Base-by-base conservation (phyloP, 2,329 filamentous ascomycete species). In the Venturia effusa region DNA sequence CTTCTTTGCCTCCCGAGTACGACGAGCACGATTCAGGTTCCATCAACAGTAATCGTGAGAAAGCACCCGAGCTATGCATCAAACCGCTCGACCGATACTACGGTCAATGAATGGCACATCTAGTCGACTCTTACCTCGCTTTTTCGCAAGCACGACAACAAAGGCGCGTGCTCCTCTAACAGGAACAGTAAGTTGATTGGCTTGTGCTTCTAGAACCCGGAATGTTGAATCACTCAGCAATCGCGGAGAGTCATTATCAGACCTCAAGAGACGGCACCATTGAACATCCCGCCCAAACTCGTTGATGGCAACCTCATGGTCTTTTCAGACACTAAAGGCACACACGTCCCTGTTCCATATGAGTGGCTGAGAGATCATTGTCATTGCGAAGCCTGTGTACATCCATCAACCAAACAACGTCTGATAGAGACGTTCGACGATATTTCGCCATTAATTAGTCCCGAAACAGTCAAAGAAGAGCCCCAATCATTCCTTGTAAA, bases 381-480 rank as follows among this genome's bases (percentile, higher is more conserved):
- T 70, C 86, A 85, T 65, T 92, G 88, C 71, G 69, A 74, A 1
- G 72, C 77, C 66, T 92, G 89, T 71, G 80, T 88, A 30, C 87
- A 91, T 72, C 82, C 83, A 64, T 83, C 86, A 66, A 92, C 89
- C 4, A 84, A 81, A 72, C 89, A 92, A 73, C 79, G 87, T 32
- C 81, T 83, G 61, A 79, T 88, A 64, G 82, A 90, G 69, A 89
- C 85, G 0, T 90, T 90, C 68, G 78, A 81, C 64, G 84, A 64
- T 19, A 61, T 62, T 43, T 19, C 51, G 24, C 30, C 51, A 19
- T 32, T 32, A 17, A 61, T 65, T 30, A 37, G 24, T 8, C 24
- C 45, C 17, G 43, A 60, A 22, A 30, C 45, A 1, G 11, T 65
- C 19, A 22, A 67, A 59, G 51, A 68, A n/a, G 62, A 64, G 5